Evolutionary conservation across 2,329 filamentous ascomycete species (phyloP), one percentile per base, ranked within the genome.

Genomic region (Ramularia collo-cygni): DNA sequence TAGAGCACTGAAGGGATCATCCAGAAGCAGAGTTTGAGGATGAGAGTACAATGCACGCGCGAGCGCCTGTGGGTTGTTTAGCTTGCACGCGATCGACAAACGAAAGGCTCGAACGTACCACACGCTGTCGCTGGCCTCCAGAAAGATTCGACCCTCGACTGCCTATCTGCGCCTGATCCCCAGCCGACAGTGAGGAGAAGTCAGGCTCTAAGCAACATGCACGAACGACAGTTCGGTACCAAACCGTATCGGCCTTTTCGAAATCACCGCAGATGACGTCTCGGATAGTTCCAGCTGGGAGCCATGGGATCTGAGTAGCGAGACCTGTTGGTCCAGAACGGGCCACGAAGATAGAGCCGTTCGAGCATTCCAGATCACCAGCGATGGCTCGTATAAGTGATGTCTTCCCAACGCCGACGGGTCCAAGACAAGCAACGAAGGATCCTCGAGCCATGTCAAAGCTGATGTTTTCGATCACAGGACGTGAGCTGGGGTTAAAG

Each of bases 131-230:
- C 61, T 93, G 86, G 0, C 86, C 87, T 47, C 87, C 86, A 46
- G 81, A 87, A 5, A 93, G 68, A 51, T 90, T 89, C 52, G 92
- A 85, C 5, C 86, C 86, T 46, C 90, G 89, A 2, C 84, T 83
- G 8, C 86, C 86, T 37, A 93, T 85, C 54, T 89, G 83, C 0
- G 87, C 93, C 33, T 76, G 64, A 52, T 92, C 85, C 3, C 85
- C 85, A 55, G 90, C 83, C 0, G 76, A 67, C 12, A 93, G 70
- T 68, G 87, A 85, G 12, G 81, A 75, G 21, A 93, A 66, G 52
- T 93, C 87, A 55, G 85, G 85, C 37, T 74, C 73, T 30, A 93
- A 59, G 0, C 84, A 84, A 45, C 85, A 92, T 2, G 81, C 83
- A 26, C 77, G 71, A 6, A 89, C 61, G 0, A 86, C 85, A 51